A percentile compares a stretch with the other conserved stretches of the same genome.
phyloP scores from a whole-genome alignment of 768 basidiomycete genomes.

The Lactarius akahatsu region DNA sequence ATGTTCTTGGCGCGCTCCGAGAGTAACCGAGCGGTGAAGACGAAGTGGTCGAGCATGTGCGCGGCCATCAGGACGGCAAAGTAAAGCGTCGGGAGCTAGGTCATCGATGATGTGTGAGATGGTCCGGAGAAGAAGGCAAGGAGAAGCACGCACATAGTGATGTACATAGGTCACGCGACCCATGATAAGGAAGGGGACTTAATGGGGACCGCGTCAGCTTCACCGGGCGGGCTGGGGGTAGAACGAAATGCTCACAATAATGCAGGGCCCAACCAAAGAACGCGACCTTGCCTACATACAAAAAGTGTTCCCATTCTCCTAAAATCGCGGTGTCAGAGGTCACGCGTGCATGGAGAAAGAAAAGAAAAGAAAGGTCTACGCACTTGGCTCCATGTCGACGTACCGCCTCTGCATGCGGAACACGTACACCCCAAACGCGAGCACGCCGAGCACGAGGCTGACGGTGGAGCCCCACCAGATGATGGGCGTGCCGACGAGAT shows the following conservation, averaged over 20 bases:
- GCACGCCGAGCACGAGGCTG: constrained; percentile 58
- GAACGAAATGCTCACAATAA: constrained; percentile 56
- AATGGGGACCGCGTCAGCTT: constrained; percentile 12
- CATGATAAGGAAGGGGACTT: constrained; percentile 98
- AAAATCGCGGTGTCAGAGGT: background rate
- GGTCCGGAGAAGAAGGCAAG: background rate
- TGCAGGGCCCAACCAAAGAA: constrained; percentile 92
- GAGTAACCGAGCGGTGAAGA: constrained; percentile 75
- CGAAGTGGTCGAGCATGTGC: constrained; percentile 88
- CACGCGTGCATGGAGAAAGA: constrained; percentile 10
- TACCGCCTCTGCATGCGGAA: constrained; percentile 86
- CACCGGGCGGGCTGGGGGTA: background rate
- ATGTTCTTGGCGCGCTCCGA: constrained; percentile 65
- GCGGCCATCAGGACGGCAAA: constrained; percentile 92
- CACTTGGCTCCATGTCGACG: constrained; percentile 85
- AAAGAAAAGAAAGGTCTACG: constrained; percentile 34
- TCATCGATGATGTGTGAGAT: background rate
- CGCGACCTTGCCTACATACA: constrained; percentile 90
- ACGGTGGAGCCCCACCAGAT: constrained; percentile 84
- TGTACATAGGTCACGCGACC: constrained; percentile 95
- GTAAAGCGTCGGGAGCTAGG: constrained; percentile 90
- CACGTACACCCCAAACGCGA: constrained; percentile 64
- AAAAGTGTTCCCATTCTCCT: constrained; percentile 94
- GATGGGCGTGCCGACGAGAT: constrained; percentile 87
- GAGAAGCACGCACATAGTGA: constrained; percentile 71